These are phyloP conservation scores for Fusarium cyanostomum DNA, from an alignment of 2,329 filamentous ascomycete species.

Conservation along the genomic window DNA sequence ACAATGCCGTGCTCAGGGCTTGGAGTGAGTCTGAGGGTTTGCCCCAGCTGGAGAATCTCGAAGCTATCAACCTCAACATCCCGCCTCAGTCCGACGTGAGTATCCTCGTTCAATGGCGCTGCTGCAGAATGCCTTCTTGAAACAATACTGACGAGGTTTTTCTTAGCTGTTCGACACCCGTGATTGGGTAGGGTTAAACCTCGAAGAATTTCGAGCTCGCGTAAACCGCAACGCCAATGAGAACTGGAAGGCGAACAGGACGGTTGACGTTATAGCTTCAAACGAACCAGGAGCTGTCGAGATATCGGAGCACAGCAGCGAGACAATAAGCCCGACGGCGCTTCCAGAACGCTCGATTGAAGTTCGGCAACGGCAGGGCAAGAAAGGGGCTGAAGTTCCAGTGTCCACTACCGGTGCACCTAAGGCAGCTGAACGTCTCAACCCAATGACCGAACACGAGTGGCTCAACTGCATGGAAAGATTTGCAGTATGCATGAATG, in stretches of 20 bases:
- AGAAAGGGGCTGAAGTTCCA: not conserved
- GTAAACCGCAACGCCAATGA: not conserved
- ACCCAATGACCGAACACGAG: constrained; percentile 1
- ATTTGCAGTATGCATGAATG: not conserved
- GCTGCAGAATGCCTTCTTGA: too few relatives aligned
- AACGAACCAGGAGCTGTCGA: too few relatives aligned
- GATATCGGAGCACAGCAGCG: not conserved
- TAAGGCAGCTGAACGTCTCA: not conserved
- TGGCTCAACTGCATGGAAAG: constrained; percentile 9
- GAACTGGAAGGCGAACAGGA: not conserved
- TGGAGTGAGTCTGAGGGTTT: constrained; percentile 19
- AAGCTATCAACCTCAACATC: not conserved
- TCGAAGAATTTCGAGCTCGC: not conserved
- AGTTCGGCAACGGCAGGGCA: not conserved
- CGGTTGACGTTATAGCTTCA: too few relatives aligned
- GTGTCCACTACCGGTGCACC: not conserved
- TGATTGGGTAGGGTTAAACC: not conserved
- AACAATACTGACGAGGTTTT: not conserved
- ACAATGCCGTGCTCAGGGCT: constrained; percentile 10
- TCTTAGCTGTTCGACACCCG: not conserved
- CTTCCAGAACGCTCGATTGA: not conserved
- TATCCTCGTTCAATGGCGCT: not conserved
- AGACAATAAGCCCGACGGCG: not conserved
- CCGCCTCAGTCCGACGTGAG: not conserved
- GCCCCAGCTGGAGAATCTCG: not conserved